Base-by-base conservation (phyloP, 1,284 basidiomycete species). In the Polyporus tsugae region DNA sequence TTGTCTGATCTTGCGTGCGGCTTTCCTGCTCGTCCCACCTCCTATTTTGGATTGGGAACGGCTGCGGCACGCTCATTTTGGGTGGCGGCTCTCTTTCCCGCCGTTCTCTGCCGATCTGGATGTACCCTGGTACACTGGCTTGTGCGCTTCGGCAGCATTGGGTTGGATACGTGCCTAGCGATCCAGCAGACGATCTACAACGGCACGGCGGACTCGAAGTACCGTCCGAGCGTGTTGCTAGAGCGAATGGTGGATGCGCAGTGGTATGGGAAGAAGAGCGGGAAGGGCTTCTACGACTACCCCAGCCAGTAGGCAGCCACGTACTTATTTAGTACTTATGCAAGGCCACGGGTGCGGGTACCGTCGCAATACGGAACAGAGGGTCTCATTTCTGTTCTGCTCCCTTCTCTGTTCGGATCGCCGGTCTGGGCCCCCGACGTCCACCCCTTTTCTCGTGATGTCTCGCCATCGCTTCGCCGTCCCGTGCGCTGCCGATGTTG, bases 201-300 rank as follows among this genome's bases (percentile, higher is more conserved):
- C 67, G 96, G 97, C 70, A 97, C 95, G 13, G 90, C 93, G 0
- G 97, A 99, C 81, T 94, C 93, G n/a, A 98, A 99, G 81, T 99
- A 98, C 80, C 89, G 97, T n/a, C 96, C 97, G 0, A 92, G 93
- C 63, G 87, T 97, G 29, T 85, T 99, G 33, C 86, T 99, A 11
- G 93, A 96, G 74, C 86, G 95, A 42, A 98, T 98, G 97, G 97
- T 99, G 10, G 95, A 98, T 78, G 97, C 97, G 19, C 93, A 94
- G 49, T 98, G 95, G 95, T 86, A 92, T 66, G 97, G 97, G n/a
- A 93, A 88, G 84, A 98, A 97, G 85, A 93, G 87, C 69, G 93
- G 94, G 3, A 94, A 91, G 78, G 95, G 95, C 35, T 96, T 97
- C 81, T 97, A 97, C 76, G 93, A 95, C 69, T 92, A 94, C 29